Conservation (phyloP, 2,329 filamentous ascomycete species). For the Didymellaceae sp. region DNA sequence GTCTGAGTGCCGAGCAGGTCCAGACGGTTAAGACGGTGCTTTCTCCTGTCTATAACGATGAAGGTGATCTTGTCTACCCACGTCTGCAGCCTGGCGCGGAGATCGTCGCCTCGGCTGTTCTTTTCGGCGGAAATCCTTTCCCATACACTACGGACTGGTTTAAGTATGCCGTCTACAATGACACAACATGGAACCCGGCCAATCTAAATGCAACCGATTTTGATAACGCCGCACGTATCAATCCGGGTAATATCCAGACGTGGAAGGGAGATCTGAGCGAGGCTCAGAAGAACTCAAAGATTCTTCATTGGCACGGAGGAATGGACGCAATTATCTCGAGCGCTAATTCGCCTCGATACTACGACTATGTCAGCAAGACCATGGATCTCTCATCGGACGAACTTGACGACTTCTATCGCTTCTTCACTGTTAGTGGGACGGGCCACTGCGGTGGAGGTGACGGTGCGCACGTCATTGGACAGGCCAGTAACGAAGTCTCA, state of each 20-base stretch:
- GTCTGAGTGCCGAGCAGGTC: slow-evolving; percentile 55
- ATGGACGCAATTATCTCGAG: slow-evolving; percentile 55
- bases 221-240: slow-evolving; percentile 43
- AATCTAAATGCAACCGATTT: slow-evolving; percentile 52
- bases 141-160: slow-evolving; percentile 57
- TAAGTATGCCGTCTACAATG: slow-evolving; percentile 57
- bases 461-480: slow-evolving; percentile 52
- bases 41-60: slow-evolving; percentile 50
- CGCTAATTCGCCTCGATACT: slow-evolving; percentile 56
- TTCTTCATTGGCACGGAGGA: slow-evolving; percentile 56
- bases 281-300: slow-evolving; percentile 51
- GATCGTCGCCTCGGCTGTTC: slow-evolving; percentile 43
- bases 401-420: slow-evolving; percentile 57
- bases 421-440: slow-evolving; percentile 61
- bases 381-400: slow-evolving; percentile 46
- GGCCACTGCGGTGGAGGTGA: slow-evolving; percentile 58
- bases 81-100: slow-evolving; percentile 59
- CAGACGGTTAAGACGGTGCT: slow-evolving; percentile 53
- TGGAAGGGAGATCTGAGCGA: slow-evolving; percentile 51
- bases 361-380: slow-evolving; percentile 55
- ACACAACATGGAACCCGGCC: slow-evolving; percentile 52
- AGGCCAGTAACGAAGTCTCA: slow-evolving; percentile 23
- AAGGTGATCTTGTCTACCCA: slow-evolving; percentile 58
- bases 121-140: slow-evolving; percentile 53
- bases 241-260: slow-evolving; percentile 50